These are phyloP conservation scores for Microstegium vimineum DNA, from an alignment of 176 grass and related monocot genomes.

Conservation along the genomic window DNA sequence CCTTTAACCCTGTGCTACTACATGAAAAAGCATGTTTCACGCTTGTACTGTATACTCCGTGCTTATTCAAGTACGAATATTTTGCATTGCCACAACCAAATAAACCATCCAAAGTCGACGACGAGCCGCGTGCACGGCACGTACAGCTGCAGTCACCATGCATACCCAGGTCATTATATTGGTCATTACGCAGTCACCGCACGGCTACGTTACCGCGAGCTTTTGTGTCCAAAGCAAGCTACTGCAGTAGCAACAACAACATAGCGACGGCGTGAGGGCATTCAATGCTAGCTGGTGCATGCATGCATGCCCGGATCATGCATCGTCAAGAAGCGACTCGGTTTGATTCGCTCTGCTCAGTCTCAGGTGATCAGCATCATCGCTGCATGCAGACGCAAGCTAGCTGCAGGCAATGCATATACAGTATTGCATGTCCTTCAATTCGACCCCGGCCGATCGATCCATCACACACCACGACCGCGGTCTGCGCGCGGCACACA, in stretches of 20 bases:
- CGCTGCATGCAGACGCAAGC: not conserved
- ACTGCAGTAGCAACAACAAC: not conserved
- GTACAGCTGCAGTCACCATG: not conserved
- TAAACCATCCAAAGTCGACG: no score
- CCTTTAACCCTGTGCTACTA: not conserved
- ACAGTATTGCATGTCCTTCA: not conserved
- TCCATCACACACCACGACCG: not conserved
- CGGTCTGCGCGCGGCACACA: no score
- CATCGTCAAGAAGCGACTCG: no score
- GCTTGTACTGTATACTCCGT: no score
- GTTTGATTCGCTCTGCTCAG: not conserved
- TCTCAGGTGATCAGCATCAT: not conserved
- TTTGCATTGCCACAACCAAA: no score
- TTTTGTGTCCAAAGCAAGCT: not conserved
- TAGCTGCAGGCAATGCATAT: not conserved
- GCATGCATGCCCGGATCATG: not conserved
- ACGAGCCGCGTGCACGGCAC: not conserved
- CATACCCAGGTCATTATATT: not conserved
- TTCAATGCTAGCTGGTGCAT: not conserved
- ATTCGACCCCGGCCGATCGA: not conserved
- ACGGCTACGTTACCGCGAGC: slow-evolving; percentile 4
- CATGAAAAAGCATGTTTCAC: not conserved
- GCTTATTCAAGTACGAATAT: no score
- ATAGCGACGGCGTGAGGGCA: not conserved
- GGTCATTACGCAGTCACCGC: not conserved